These are phyloP conservation scores for Talaromyces borbonicus DNA, from an alignment of 495 filamentous ascomycete species.

Conservation along the genomic window DNA sequence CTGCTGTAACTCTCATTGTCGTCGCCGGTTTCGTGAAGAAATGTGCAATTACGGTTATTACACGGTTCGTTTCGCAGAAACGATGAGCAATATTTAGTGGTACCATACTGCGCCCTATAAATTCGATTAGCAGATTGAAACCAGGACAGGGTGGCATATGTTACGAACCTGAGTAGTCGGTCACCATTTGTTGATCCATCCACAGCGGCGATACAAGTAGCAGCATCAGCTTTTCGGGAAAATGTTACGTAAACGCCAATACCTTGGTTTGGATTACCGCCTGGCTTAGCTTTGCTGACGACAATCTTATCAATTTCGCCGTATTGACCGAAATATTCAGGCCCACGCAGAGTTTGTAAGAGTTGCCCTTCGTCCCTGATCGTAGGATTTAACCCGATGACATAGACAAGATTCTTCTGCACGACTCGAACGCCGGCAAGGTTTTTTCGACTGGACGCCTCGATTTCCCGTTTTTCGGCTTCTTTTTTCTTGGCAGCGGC, in stretches of 20 bases:
- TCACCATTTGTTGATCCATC: slow-evolving; percentile 90
- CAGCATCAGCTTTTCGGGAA: slow-evolving; percentile 76
- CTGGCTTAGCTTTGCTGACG: slow-evolving; percentile 85
- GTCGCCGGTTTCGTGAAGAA: slow-evolving; percentile 92
- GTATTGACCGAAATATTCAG: slow-evolving; percentile 95
- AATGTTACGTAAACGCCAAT: slow-evolving; percentile 98
- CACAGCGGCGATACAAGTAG: slow-evolving; percentile 78
- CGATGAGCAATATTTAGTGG: slow-evolving; percentile 97
- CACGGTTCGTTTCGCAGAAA: slow-evolving; percentile 90
- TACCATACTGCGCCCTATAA: slow-evolving; percentile 84
- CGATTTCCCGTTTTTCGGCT: slow-evolving; percentile 88
- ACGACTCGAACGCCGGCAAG: slow-evolving; percentile 89
- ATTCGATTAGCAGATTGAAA: slow-evolving; percentile 16
- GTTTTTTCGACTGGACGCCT: slow-evolving; percentile 89
- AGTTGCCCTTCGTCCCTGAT: slow-evolving; percentile 81
- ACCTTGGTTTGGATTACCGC: slow-evolving; percentile 61
- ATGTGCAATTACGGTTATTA: slow-evolving; percentile 92
- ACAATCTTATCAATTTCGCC: slow-evolving; percentile 98
- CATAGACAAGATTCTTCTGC: slow-evolving; percentile 97
- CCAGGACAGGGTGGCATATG: neutral
- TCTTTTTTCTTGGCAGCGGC: slow-evolving; percentile 89
- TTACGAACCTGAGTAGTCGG: slow-evolving; percentile 53
- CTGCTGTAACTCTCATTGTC: slow-evolving; percentile 94
- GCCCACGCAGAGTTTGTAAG: slow-evolving; percentile 73
- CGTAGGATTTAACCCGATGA: slow-evolving; percentile 84